phyloP scores from a whole-genome alignment of 441 rosid species.

The Eutrema salsugineum region DNA sequence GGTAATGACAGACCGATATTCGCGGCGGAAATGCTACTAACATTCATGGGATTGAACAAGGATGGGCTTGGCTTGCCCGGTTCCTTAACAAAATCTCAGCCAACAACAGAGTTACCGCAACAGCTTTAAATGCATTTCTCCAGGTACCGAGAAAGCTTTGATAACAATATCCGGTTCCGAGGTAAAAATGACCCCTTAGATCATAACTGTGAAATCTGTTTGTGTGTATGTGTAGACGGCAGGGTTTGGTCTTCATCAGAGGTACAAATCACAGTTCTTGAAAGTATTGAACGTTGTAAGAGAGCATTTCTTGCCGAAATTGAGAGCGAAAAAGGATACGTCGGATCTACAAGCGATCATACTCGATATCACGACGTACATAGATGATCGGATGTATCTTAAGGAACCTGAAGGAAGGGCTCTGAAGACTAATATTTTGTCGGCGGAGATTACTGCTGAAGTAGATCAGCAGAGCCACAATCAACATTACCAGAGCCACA shows the following conservation, averaged over 20 bases:
- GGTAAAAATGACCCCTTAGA: not conserved
- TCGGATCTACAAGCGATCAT: conserved; percentile 43
- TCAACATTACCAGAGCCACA: conserved; percentile 11
- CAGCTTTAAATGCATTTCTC: conserved; percentile 65
- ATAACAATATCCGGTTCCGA: not conserved
- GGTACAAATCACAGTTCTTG: conserved; percentile 64
- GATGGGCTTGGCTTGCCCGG: conserved; percentile 95
- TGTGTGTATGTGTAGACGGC: conserved; percentile 51
- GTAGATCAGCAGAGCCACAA: conserved; percentile 8
- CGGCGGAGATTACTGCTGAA: conserved; percentile 41
- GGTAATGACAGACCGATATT: conserved; percentile 55
- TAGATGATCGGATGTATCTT: conserved; percentile 57
- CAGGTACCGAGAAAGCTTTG: conserved; percentile 18
- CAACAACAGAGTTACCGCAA: conserved; percentile 48
- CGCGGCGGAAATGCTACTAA: conserved; percentile 42
- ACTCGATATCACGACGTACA: conserved; percentile 48
- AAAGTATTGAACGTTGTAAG: conserved; percentile 53
- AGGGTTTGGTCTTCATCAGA: conserved; percentile 64
- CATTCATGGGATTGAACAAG: conserved; percentile 68
- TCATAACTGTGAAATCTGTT: not conserved
- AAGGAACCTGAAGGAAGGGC: conserved; percentile 66
- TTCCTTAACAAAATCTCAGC: conserved; percentile 66
- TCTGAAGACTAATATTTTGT: conserved; percentile 42
- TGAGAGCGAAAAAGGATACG: conserved; percentile 42
- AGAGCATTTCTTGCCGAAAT: conserved; percentile 50